Base-by-base conservation (phyloP, 1,139 yeast genomes). In the Blastobotrys capitulatus region DNA sequence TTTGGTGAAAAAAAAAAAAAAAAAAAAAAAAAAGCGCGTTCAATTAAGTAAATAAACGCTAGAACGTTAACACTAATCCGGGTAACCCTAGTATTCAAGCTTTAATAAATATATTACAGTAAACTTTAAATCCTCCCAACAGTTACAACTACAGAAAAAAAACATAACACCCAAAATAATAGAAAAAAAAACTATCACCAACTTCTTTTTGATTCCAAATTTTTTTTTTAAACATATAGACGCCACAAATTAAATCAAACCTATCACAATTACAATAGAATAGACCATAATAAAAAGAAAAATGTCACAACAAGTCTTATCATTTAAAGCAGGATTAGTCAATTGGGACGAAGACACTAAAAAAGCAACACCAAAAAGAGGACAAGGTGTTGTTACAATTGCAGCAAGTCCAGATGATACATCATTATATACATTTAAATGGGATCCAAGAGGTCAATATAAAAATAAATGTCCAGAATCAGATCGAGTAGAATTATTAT, bases 241-340 rank as follows among this genome's bases (percentile, higher is more conserved):
- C 44, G 38, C 41, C 20, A 27, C 32, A 29, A 29, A 29, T 29
- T 9, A 12, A 6, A 3, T 29, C n/a, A n/a, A n/a, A n/a, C n/a
- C n/a, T n/a, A n/a, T n/a, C n/a, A n/a, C n/a, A n/a, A n/a, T n/a
- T n/a, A n/a, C n/a, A n/a, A n/a, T n/a, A n/a, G n/a, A n/a, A n/a
- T n/a, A n/a, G n/a, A n/a, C 4, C 38, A 32, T 6, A 35, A 19
- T 29, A 27, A 35, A 31, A 8, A 7, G n/a, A 37, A 22, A 4
- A 27, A 48, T 40, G 43, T 25, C 46, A 13, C 18, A 43, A 6
- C 25, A 65, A 38, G 59, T 71, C 18, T 52, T 80, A 51, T 78
- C 75, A 55, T 86, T 90, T 70, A 84, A 87, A 64, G 97, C 97
- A 19, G 97, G 97, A 31, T 78, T 80, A 63, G 95, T 89, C 18